Evolutionary conservation across 768 basidiomycete genomes (phyloP).

Genomic region (Suillus discolor): DNA sequence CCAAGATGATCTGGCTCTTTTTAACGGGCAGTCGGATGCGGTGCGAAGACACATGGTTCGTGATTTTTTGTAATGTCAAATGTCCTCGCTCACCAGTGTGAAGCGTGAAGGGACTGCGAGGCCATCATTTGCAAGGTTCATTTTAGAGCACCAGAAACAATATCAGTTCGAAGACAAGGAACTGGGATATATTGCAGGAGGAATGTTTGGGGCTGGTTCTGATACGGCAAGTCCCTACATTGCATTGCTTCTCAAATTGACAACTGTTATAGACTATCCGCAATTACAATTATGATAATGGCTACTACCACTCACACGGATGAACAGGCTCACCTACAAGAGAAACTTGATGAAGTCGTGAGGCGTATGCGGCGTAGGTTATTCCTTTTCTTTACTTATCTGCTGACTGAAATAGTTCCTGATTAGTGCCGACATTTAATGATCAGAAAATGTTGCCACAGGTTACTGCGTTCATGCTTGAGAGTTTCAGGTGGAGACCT

Average conservation of each 20-base stretch:
- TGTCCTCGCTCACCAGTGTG: background rate
- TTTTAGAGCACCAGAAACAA: slow-evolving; percentile 39
- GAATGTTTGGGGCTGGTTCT: slow-evolving; percentile 45
- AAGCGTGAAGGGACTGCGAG: slow-evolving; percentile 28
- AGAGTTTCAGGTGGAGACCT: slow-evolving; percentile 41
- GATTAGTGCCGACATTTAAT: slow-evolving; percentile 38
- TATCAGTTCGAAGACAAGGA: slow-evolving; percentile 36
- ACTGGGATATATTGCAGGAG: slow-evolving; percentile 41
- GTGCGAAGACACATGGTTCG: slow-evolving; percentile 34
- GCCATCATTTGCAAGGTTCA: slow-evolving; percentile 37
- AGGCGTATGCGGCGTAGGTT: slow-evolving; percentile 38
- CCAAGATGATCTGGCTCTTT: slow-evolving; percentile 39
- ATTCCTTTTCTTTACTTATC: background rate
- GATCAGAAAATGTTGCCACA: slow-evolving; percentile 38
- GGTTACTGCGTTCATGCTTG: slow-evolving; percentile 39
- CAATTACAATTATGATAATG: slow-evolving; percentile 55
- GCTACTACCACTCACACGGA: slow-evolving; percentile 55
- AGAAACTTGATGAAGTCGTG: slow-evolving; percentile 54
- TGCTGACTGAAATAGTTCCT: background rate
- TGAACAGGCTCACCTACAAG: slow-evolving; percentile 50
- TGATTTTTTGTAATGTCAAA: background rate
- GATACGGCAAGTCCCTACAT: slow-evolving; percentile 36
- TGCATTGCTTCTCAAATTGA: background rate
- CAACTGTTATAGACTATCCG: slow-evolving; percentile 36
- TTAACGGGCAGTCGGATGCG: slow-evolving; percentile 29